A percentile compares a stretch with the other conserved stretches of the same genome.
Evolutionary conservation across 352 stramenopile genomes (phyloP).

Genomic region (Thalassiosira sp.): DNA sequence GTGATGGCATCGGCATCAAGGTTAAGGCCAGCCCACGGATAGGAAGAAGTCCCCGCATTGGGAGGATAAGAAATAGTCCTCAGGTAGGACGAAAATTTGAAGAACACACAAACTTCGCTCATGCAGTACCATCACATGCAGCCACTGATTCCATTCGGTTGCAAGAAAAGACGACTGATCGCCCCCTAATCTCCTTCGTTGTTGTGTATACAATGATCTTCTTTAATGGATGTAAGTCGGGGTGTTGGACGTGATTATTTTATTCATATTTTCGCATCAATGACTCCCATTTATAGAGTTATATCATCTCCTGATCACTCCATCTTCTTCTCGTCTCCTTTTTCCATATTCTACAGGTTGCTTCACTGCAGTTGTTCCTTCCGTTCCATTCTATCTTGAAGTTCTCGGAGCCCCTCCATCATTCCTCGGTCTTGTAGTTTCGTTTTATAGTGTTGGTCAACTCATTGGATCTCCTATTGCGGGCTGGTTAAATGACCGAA

Average conservation of each 20-base stretch:
- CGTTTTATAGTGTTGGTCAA: conserved; percentile 14
- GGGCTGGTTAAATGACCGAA: conserved; percentile 6
- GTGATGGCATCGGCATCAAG: neutral
- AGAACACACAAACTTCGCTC: neutral
- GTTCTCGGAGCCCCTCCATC: conserved; percentile 7
- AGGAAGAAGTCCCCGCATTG: neutral
- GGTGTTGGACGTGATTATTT: neutral
- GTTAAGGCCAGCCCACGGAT: no score
- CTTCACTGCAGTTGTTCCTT: conserved; percentile 26
- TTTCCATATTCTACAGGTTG: no score
- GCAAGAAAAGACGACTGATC: neutral
- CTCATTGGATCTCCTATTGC: conserved; percentile 11
- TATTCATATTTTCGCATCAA: neutral
- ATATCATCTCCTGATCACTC: neutral
- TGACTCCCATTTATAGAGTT: neutral
- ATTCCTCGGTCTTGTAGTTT: conserved; percentile 20
- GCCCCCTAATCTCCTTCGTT: conserved; percentile 17
- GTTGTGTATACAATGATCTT: conserved; percentile 32
- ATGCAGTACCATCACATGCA: no score
- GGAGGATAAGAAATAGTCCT: no score
- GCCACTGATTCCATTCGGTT: conserved; percentile 8
- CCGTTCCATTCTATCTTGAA: conserved; percentile 20
- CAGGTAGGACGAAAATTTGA: no score
- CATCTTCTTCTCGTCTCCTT: neutral
- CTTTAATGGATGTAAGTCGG: conserved; percentile 23